Percentiles rank a stretch among this genome's conserved stretches.
phyloP scores from a whole-genome alignment of 2,329 filamentous ascomycete genomes.

The Epicoccum nigrum region DNA sequence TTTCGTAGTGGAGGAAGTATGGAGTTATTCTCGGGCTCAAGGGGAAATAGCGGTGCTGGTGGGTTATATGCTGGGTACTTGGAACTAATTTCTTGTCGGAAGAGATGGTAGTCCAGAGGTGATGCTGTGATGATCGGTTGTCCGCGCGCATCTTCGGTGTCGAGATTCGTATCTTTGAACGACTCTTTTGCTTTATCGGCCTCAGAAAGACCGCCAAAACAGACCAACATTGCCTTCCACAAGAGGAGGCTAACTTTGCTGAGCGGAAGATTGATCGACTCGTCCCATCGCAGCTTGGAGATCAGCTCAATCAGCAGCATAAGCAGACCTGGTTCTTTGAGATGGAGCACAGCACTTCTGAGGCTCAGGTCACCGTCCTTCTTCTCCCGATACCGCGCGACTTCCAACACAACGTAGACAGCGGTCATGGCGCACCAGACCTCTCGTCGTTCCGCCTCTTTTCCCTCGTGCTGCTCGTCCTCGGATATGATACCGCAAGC shows the following conservation, averaged over 20 bases:
- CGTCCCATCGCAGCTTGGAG: constrained; percentile 61
- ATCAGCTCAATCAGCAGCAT: constrained; percentile 72
- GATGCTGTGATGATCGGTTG: constrained; percentile 89
- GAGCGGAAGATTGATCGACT: constrained; percentile 64
- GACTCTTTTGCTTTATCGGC: constrained; percentile 75
- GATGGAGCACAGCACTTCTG: constrained; percentile 44
- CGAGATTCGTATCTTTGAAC: constrained; percentile 64
- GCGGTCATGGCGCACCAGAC: constrained; percentile 58
- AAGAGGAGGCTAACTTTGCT: constrained; percentile 72
- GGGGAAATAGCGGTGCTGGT: constrained; percentile 78
- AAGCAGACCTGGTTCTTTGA: constrained; percentile 66
- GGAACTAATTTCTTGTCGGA: constrained; percentile 94
- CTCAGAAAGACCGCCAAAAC: constrained; percentile 79
- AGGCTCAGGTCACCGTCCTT: constrained; percentile 58
- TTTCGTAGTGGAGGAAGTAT: constrained; percentile 85
- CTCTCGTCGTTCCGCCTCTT: constrained; percentile 50
- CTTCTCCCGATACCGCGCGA: constrained; percentile 47
- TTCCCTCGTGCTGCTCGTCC: constrained; percentile 39
- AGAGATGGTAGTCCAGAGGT: constrained; percentile 93
- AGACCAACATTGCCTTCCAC: constrained; percentile 89
- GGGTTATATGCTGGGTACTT: constrained; percentile 98
- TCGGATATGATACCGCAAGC: constrained; percentile 37
- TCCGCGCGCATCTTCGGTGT: constrained; percentile 63
- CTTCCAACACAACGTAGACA: constrained; percentile 57
- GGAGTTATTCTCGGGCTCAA: constrained; percentile 90